phyloP scores from a whole-genome alignment of 768 basidiomycete species.

The Cubamyces sp. region DNA sequence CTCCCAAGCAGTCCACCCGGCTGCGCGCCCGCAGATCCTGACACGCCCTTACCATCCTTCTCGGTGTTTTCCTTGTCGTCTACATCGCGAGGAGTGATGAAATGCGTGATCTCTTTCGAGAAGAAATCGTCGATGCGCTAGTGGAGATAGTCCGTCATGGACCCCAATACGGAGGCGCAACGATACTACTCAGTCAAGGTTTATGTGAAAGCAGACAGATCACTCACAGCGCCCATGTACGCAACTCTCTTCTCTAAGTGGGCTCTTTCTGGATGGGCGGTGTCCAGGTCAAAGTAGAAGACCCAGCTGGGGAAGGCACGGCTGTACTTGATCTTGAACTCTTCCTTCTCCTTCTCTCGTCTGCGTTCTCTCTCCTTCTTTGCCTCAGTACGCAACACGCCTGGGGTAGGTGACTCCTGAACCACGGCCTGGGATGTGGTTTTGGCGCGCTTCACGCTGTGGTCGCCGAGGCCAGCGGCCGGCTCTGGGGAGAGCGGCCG shows the following conservation, averaged over 20 bases:
- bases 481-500: slow-evolving; percentile 58
- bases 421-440: slow-evolving; percentile 24
- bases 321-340: slow-evolving; percentile 84
- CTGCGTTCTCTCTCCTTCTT: slow-evolving; percentile 50
- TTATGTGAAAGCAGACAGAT: background rate
- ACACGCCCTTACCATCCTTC: slow-evolving; percentile 44
- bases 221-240: slow-evolving; percentile 78
- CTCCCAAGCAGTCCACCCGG: slow-evolving; percentile 52
- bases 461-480: slow-evolving; percentile 35
- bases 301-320: slow-evolving; percentile 82
- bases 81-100: slow-evolving; percentile 60
- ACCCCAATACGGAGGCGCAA: background rate
- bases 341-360: slow-evolving; percentile 52
- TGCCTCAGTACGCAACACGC: slow-evolving; percentile 37
- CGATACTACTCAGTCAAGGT: background rate
- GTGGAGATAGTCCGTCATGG: background rate
- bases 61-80: slow-evolving; percentile 76
- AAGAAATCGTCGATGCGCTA: slow-evolving; percentile 91
- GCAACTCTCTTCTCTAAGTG: slow-evolving; percentile 58
- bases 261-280: slow-evolving; percentile 45
- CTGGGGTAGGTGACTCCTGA: slow-evolving; percentile 18
- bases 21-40: slow-evolving; percentile 35
- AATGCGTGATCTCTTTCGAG: slow-evolving; percentile 82
- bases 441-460: slow-evolving; percentile 50
- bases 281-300: slow-evolving; percentile 83